Base-by-base conservation (phyloP, 768 basidiomycete genomes). In the Tricholoma furcatifolium region DNA sequence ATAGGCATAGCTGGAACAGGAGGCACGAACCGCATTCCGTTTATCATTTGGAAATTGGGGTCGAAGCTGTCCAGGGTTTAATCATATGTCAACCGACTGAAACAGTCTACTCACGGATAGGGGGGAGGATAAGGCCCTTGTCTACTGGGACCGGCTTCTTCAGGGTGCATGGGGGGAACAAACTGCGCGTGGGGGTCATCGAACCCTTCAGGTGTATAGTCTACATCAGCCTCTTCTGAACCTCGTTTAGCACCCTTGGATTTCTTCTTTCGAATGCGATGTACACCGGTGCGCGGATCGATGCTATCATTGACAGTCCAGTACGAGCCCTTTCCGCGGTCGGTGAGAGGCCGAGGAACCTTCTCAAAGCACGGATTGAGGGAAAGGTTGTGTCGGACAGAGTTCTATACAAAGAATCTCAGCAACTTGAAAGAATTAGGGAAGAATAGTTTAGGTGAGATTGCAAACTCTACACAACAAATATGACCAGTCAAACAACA, bases 261-360 rank as follows among this genome's bases (percentile, higher is more conserved):
- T 64, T 91, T 90, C 78, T 92, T 93, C 73, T 93, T 93, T 64
- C 91, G 86, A 49, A 92, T 80, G 21, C 91, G 84, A 64, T 93
- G 91, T 30, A 93, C 91, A 32, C 91, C 91, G 3, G 91, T 92
- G 36, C 90, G 87, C 44, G 90, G 90, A 62, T 93, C 90, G 40
- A 93, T 88, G 61, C 88, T 88, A 62, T 93, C 90, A 62, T 93
- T 91, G 56, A 93, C 91, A 0, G 90, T 92, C 91, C 91, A 93
- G 64, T 93, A 93, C 0, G 89, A 92, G 18, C 91, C 91, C 63
- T 93, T 93, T 47, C 91, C 91, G 47, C 91, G 85, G 62, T 93
- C 91, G 6, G 91, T 93, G 59, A 93, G 80, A 11, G 91, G 91
- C n/a, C 91, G 87, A 2, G 91, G 86, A 4, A 93, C 88, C 69